Base-by-base conservation (phyloP, 2,329 filamentous ascomycete genomes). In the Aspergillus vadensis region DNA sequence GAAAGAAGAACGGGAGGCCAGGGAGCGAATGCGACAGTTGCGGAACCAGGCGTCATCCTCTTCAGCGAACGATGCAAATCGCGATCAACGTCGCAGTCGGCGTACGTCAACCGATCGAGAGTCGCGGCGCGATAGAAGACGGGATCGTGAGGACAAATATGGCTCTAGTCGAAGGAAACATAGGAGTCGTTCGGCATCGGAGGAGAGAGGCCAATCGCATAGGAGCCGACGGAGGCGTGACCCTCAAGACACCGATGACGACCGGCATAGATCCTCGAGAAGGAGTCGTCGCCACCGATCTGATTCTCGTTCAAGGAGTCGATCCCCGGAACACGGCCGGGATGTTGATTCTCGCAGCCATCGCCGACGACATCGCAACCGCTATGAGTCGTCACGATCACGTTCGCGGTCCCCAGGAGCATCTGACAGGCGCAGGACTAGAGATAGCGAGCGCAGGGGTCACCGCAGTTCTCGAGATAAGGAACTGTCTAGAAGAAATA, bases 1-100 rank as follows among this genome's bases (percentile, higher is more conserved):
- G 0, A 96, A 89, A 71, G 94, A 98, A 74, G 88, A 88, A 25
- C 87, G 90, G 51, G 93, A 98, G 66, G 88, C 92, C 0, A 83
- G 84, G 63, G 87, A 87, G 4, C 87, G 91, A 19, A 83, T 96
- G 58, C 84, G 85, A 65, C 81, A 83, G 58, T 77, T 93, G 47
- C 71, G 70, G 65, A 53, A 63, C 2, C 83, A 85, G 58, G 76
- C 60, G 21, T 48, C 64, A 15, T 55, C 63, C 12, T 21, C 41
- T 44, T 61, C 60, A 17, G 57, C 65, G 78, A 27, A 55, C 39
- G 56, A 58, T 48, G 56, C 61, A 9, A 57, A 80, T 81, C 63
- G 79, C 82, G 63, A 65, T 50, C 57, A 66, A 48, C 66, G 60
- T 36, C 47, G 53, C 12, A 57, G 39, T 47, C 63, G 60, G 2